These are phyloP conservation scores for Pythium utonaiense DNA, from an alignment of 352 stramenopile genomes.

Conservation along the genomic window DNA sequence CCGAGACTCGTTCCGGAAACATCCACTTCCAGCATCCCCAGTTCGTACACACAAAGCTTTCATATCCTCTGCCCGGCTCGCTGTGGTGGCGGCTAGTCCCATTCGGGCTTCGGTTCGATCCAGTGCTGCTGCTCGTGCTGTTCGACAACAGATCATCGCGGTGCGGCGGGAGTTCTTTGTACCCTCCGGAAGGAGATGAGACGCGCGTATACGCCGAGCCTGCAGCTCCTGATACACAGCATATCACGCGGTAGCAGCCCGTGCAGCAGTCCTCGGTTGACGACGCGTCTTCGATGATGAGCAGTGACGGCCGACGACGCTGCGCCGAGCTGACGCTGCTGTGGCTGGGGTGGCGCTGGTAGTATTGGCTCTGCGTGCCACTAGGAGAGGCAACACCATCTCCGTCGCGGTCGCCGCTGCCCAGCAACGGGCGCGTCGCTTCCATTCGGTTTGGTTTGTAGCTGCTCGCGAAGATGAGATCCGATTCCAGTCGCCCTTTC, in stretches of 20 bases:
- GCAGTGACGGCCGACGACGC: neutral
- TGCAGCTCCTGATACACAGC: constrained; percentile 3
- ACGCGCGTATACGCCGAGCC: constrained; percentile 2
- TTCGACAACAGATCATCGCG: constrained; percentile 13
- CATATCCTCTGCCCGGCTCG: neutral
- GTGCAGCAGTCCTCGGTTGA: neutral
- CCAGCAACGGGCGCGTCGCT: constrained; percentile 46
- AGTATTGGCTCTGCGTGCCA: constrained; percentile 20
- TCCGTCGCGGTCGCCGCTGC: constrained; percentile 31
- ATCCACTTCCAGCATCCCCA: constrained; percentile 66
- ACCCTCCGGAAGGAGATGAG: constrained; percentile 6
- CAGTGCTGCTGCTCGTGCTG: constrained; percentile 11
- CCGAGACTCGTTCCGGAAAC: constrained; percentile 45
- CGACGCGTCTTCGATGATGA: neutral
- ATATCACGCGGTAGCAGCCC: constrained; percentile 10
- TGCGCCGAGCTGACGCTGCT: neutral
- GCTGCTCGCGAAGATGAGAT: neutral
- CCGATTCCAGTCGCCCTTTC: neutral
- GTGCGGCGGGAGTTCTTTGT: constrained; percentile 11
- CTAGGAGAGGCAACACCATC: constrained; percentile 25
- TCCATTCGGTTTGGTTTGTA: constrained; percentile 31
- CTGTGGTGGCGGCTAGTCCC: neutral
- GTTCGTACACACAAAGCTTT: constrained; percentile 26
- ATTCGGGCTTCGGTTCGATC: neutral
- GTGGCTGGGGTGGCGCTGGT: neutral